Evolutionary conservation across 1,284 basidiomycete genomes (phyloP), one percentile per base, ranked within the genome.

Genomic region (Crocinoboletus sp.): DNA sequence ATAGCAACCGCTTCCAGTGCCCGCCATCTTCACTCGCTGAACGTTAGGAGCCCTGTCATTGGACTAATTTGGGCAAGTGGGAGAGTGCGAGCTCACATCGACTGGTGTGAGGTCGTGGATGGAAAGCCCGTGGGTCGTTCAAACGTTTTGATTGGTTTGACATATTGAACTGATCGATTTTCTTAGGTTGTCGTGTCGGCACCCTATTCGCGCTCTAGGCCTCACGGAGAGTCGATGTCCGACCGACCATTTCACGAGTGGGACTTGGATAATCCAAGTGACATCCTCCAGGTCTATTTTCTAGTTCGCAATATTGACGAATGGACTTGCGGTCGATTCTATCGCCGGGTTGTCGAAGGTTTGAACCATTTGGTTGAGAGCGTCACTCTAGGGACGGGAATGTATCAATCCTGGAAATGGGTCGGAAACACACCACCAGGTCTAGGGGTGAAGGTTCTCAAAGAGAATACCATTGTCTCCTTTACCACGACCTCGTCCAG

Each of bases 31-130:
- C 68, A 77, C 47, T 71, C 75, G 8, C 57, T 78, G 16, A 59
- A 64, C 34, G 60, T 80, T 11, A 46, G 58, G 4, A 69, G 69
- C 6, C 78, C 78, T 12, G 64, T 80, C 3, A 69, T 80, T 47
- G 78, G 78, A 3, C 58, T 80, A 9, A 67, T 78, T 6, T 80
- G 76, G 76, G 67, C 75, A 4, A 69, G 72, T 42, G 74, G 73
- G 8, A 69, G 56, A 11, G 77, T 80, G 15, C 64, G 72, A 27
- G 76, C 74, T 0, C 78, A 80, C 54, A 61, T 77, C 3, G 78
- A 80, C 55, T 80, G 77, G 78, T 76, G 70, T 45, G 56, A 56
- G 20, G 53, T 64, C 13, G 60, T 64, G 30, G 56, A 65, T 16
- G 63, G 50, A 27, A 51, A 55, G 24, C 64, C 56, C 2, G 76